These are phyloP conservation scores for Botryosphaeria agaves DNA, from an alignment of 2,329 filamentous ascomycete genomes.

Conservation along the genomic window DNA sequence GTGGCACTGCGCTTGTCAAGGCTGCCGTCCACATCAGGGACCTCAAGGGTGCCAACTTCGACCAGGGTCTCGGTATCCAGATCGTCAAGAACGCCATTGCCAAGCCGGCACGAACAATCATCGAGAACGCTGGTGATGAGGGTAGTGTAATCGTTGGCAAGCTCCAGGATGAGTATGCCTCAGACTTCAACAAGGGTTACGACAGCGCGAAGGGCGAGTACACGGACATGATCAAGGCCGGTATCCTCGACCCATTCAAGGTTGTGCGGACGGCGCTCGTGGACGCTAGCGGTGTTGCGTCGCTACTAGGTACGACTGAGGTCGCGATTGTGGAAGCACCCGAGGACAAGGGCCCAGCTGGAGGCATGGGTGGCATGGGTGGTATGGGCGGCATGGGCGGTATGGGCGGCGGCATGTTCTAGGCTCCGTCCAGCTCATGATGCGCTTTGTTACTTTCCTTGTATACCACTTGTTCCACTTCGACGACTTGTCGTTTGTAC, in stretches of 20 bases:
- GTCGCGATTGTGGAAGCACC: conserved; percentile 93
- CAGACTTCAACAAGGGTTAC: conserved; percentile 96
- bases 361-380: conserved; percentile 31
- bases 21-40: conserved; percentile 72
- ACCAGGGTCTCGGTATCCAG: conserved; percentile 94
- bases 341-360: conserved; percentile 62
- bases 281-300: conserved; percentile 91
- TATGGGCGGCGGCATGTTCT: conserved; percentile 50
- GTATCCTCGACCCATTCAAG: conserved; percentile 99
- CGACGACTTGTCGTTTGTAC: neutral
- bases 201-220: conserved; percentile 95
- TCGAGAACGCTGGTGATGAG: conserved; percentile 94
- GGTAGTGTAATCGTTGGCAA: conserved; percentile 95
- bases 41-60: conserved; percentile 87
- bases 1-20: conserved; percentile 96
- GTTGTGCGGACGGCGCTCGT: conserved; percentile 92
- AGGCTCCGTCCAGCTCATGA: no score
- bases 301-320: conserved; percentile 92
- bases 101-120: conserved; percentile 80
- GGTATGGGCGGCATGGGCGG: conserved; percentile 49
- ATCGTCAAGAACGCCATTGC: conserved; percentile 98
- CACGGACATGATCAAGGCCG: conserved; percentile 91
- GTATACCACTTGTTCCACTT: conserved; percentile 8
- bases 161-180: conserved; percentile 81
- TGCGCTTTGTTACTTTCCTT: conserved; percentile 9